Evolutionary conservation across 2,329 filamentous ascomycete species (phyloP), one percentile per base, ranked within the genome.

Genomic region (Colletotrichum orbiculare): DNA sequence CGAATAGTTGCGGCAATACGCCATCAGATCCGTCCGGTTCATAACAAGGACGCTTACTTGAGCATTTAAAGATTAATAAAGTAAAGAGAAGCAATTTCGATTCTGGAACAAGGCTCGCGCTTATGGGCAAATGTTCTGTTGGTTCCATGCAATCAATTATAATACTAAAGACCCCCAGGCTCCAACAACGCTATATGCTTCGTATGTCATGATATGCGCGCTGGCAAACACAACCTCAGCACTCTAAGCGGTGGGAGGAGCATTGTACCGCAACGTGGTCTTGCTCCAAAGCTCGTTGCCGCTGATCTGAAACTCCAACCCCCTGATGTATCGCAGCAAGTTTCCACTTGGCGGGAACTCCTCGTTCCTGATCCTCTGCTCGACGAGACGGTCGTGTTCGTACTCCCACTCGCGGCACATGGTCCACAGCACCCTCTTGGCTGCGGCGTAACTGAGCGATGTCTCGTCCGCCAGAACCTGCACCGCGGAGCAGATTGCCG

Each of bases 281-380:
- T 49, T 17, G 35, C 60, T 64, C 64, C 64, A 67, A 6, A 17
- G 43, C 50, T 67, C 60, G 34, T 67, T 67, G 2, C 64, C 64
- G 41, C 60, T 67, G 60, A 67, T 67, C 34, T 67, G 64, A 41
- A 60, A 64, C 25, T 64, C 60, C 15, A 67, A 17, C 11, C 64
- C 64, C 39, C 60, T 60, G 5, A 64, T 60, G 12, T 54, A 67
- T 2, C n/a, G 35, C 39, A 53, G 12, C 42, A 54, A 12, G 10
- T 54, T 43, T 11, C 13, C 15, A 45, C 35, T 17, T 1, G 25
- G 35, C 57, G 54, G 10, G 41, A 7, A 11, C 2, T 25, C 7
- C 10, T 6, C 6, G 15, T 34, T 15, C 8, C 8, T 5, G 17
- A 13, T 25, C 17, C 42, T 37, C 11, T 2, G 45, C 8, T 46